Conservation (phyloP, 208 protist species). For the Balamuthia mandrillaris region DNA sequence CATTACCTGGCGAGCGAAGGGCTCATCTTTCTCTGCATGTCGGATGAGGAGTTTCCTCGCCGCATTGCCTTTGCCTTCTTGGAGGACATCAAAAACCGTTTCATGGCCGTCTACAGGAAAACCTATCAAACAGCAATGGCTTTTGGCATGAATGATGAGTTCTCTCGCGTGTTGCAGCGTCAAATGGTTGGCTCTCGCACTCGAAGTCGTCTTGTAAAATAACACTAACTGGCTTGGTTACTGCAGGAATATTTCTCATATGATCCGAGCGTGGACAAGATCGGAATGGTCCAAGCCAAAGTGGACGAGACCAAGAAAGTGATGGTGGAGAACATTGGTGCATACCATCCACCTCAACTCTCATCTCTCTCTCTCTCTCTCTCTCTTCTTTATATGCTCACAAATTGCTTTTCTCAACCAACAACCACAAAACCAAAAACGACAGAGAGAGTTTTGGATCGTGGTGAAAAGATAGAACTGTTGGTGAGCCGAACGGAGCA, state of each 20-base stretch:
- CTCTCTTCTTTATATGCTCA: no score
- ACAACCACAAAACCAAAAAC: not conserved
- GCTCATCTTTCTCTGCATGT: constrained; percentile 76
- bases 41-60: constrained; percentile 70
- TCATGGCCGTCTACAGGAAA: constrained; percentile 59
- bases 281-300: constrained; percentile 49
- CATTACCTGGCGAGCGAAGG: constrained; percentile 72
- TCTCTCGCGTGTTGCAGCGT: constrained; percentile 60
- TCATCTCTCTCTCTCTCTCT: not conserved
- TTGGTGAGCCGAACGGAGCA: constrained; percentile 73
- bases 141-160: constrained; percentile 70
- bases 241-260: constrained; percentile 56
- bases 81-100: constrained; percentile 72
- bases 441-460: constrained; percentile 70
- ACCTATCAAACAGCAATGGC: constrained; percentile 47
- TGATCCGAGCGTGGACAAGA: constrained; percentile 54
- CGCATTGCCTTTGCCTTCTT: constrained; percentile 76
- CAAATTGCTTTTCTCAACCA: no score
- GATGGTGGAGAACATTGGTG: constrained; percentile 74
- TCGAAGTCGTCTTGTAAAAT: not conserved
- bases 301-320: constrained; percentile 73
- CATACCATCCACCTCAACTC: not conserved
- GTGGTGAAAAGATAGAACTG: constrained; percentile 75
- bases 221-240: not conserved
- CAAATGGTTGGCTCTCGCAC: constrained; percentile 59